Base-by-base conservation (phyloP, 306 rosid species). In the Quercus variabilis region DNA sequence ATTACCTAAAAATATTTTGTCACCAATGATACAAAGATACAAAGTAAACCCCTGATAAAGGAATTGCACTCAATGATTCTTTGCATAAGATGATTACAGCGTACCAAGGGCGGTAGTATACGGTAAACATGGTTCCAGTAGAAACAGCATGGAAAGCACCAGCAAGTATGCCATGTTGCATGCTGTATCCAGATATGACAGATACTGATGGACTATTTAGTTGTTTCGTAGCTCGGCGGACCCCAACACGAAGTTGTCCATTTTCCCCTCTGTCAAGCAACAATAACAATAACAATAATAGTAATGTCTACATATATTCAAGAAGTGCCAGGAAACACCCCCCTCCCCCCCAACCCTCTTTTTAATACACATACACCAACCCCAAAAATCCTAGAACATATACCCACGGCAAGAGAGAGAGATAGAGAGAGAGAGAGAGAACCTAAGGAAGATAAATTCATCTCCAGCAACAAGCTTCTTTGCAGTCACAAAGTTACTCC, bases 71-170 rank as follows among this genome's bases (percentile, higher is more conserved):
- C 41, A 9, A 52, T 56, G 64, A 51, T 60, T 69, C 49, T 51
- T 55, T 59, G 28, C 17, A 76, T 18, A 28, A 67, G 15, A 51
- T 79, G 46, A 31, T 38, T 15, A 55, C 64, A 58, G 71, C 92
- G 87, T 84, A 91, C 98, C 98, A 86, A 20, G 97, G 97, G 25
- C 59, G 90, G 80, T 88, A 85, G 63, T 86, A 90, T 69, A 89
- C 91, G 30, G 52, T 82, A 70, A 93, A 91, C 85, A 80, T 13
- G 79, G 89, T 51, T 81, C 89, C 85, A 8, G 85, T 52, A 20
- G 82, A 26, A 73, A 89, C 21, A 55, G 98, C 90, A 78, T 88
- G 87, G 74, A 68, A 64, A 77, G 91, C 92, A 64, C 68, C 73
- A 1, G 89, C 33, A 75, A 93, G 83, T 76, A 91, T 73, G 67